These are phyloP conservation scores for Silene noctiflora DNA, from an alignment of 179 eudicot genomes.

Conservation along the genomic window DNA sequence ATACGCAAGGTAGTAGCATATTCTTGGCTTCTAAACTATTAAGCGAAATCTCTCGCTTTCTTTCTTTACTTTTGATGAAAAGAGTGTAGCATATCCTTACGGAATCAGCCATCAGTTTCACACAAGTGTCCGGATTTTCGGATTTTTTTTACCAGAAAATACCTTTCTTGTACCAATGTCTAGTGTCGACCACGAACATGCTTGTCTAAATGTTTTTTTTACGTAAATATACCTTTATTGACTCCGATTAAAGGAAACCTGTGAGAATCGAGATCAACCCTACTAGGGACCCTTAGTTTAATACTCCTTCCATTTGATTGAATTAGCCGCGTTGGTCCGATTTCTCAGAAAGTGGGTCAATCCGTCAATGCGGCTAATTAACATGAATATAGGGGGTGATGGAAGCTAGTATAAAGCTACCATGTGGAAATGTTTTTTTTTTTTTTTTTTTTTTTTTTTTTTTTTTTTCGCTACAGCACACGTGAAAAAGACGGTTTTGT, in stretches of 20 bases:
- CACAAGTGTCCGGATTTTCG: constrained; percentile 16
- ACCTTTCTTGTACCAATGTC: constrained; percentile 3
- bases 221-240: background rate
- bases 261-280: background rate
- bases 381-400: too few relatives aligned
- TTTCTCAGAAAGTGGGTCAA: too few relatives aligned
- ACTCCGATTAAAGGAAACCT: background rate
- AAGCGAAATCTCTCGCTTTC: background rate
- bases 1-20: constrained; percentile 17
- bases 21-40: background rate
- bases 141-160: constrained; percentile 2
- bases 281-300: too few relatives aligned
- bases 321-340: too few relatives aligned
- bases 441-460: too few relatives aligned
- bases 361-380: too few relatives aligned
- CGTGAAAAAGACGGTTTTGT: too few relatives aligned
- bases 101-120: constrained; percentile 1
- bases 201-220: background rate
- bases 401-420: too few relatives aligned
- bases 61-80: background rate
- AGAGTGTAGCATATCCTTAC: constrained; percentile 22
- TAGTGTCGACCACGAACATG: background rate
- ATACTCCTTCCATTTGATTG: too few relatives aligned
- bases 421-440: too few relatives aligned
- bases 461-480: too few relatives aligned